Evolutionary conservation across 148 eudicot genomes (phyloP), one percentile per base, ranked within the genome.

Genomic region (Vaccinium macrocarpon): DNA sequence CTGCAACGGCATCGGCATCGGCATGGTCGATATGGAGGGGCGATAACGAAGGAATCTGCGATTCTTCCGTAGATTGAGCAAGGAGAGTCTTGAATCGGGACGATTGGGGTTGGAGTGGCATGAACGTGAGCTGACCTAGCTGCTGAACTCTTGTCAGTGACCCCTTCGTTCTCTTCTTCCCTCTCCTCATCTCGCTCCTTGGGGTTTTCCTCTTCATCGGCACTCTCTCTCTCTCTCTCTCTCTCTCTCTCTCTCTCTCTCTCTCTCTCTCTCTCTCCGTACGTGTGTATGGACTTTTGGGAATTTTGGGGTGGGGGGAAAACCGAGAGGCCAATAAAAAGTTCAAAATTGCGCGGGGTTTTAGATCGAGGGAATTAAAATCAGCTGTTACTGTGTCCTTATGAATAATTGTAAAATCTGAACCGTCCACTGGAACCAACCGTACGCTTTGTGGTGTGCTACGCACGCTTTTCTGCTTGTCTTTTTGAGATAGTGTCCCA

Each of bases 81-180:
- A 79, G 78, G 84, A 83, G 86, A 19, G 73, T 86, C 75, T 86
- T 90, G 82, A 90, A 86, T 3, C 56, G 82, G 70, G 86, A 59
- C 6, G 83, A 32, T n/a, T 78, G 82, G 18, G 82, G 79, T 27
- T 84, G 82, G 61, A 79, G 52, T 38, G 86, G 81, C 71, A 76
- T 66, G 81, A 89, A 80, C 52, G 89, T 82, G 56, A 86, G 73
- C 52, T 91, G 91, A 13, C 89, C 90, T 21, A 92, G 86, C 82
- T 90, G 85, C 76, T 90, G 87, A 11, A 88, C 73, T n/a, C 83
- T 83, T 23, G 89, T 68, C 76, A 87, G 73, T 14, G 96, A 82
- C 4, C 85, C 86, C 72, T 83, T 86, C 85, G 84, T 87, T 18
- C 27, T 78, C 66, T 86, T 64, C 77, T 79, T 80, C 68, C 83